These are phyloP conservation scores for Amaranthus cruentus DNA, from an alignment of 148 eudicot species.

Conservation along the genomic window DNA sequence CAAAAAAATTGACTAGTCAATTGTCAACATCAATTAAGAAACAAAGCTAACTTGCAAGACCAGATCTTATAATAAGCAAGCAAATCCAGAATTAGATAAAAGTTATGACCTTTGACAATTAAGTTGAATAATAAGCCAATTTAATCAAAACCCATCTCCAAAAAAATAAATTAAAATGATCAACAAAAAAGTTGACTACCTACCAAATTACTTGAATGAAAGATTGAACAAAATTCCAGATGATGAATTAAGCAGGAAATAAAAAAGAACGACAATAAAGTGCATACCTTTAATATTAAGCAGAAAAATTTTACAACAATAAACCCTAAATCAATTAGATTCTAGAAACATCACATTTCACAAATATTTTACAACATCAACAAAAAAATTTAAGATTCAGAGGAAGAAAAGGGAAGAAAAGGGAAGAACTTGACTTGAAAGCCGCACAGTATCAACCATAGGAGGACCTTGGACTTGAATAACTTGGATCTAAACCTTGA, in stretches of 20 bases:
- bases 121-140: neutral
- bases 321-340: too few relatives aligned
- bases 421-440: too few relatives aligned
- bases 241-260: neutral
- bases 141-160: neutral
- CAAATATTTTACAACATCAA: too few relatives aligned
- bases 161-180: neutral
- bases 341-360: too few relatives aligned
- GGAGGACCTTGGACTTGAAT: too few relatives aligned
- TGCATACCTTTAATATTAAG: slow-evolving; percentile 6
- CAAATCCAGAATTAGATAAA: neutral
- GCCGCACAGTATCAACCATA: too few relatives aligned
- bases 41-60: too few relatives aligned
- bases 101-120: neutral
- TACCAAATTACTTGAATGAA: neutral
- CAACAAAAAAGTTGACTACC: neutral
- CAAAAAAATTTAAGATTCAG: too few relatives aligned
- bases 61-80: neutral
- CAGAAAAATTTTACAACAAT: too few relatives aligned
- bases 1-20: neutral
- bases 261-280: neutral
- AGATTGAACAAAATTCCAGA: neutral
- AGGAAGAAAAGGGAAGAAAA: too few relatives aligned
- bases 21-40: too few relatives aligned
- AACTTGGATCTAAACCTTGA: too few relatives aligned